Evolutionary conservation across 805 yeast genomes (phyloP).

Genomic region (Hanseniaspora thailandica): DNA sequence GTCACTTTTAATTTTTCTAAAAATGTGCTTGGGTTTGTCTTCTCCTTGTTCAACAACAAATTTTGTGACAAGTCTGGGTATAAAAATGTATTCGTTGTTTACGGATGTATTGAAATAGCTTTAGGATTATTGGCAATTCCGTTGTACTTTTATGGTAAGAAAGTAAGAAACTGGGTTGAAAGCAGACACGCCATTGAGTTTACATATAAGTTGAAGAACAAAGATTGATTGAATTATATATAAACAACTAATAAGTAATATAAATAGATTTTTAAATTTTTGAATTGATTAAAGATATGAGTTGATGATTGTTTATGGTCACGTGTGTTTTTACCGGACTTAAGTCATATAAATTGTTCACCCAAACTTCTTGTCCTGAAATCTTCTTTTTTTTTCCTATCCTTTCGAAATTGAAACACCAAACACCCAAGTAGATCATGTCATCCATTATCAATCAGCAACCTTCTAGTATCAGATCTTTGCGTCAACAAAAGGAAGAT

Average conservation of each 20-base stretch:
- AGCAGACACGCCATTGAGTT: conserved; percentile 33
- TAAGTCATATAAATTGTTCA: too few species aligned
- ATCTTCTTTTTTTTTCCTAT: too few species aligned
- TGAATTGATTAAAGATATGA: too few species aligned
- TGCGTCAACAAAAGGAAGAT: conserved; percentile 20
- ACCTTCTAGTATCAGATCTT: not conserved
- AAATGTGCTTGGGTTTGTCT: conserved; percentile 44
- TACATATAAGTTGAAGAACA: conserved; percentile 14
- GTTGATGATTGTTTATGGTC: too few species aligned
- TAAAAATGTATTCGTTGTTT: conserved; percentile 38
- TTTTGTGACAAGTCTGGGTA: conserved; percentile 35
- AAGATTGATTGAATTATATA: too few species aligned
- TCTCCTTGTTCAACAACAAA: conserved; percentile 44
- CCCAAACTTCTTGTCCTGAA: too few species aligned
- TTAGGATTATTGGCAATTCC: conserved; percentile 41
- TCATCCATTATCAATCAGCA: conserved; percentile 10
- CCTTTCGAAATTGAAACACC: too few species aligned
- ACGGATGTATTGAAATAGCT: conserved; percentile 41
- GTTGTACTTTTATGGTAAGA: conserved; percentile 44
- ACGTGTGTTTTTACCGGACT: too few species aligned
- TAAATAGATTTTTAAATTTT: not conserved
- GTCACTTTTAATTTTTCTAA: conserved; percentile 46
- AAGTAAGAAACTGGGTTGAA: conserved; percentile 41
- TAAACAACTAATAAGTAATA: too few species aligned
- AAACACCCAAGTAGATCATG: conserved; percentile 1